phyloP scores from a whole-genome alignment of 441 rosid species.

The Flueggea neowawraea region DNA sequence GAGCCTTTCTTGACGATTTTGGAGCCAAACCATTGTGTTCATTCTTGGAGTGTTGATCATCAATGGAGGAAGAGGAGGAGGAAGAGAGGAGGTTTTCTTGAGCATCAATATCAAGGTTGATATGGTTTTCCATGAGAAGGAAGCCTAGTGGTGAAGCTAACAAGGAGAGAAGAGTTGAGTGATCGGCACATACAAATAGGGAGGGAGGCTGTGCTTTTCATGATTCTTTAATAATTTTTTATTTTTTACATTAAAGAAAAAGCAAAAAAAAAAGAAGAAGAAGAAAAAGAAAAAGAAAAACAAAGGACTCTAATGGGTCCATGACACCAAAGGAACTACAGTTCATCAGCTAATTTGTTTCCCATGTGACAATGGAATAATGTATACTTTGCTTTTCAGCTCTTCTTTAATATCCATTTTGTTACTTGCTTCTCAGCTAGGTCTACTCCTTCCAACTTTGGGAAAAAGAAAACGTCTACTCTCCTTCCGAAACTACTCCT shows the following conservation, averaged over 20 bases:
- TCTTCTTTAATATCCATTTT: not conserved
- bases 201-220: slow-evolving; percentile 23
- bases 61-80: slow-evolving; percentile 16
- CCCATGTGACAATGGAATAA: slow-evolving; percentile 26
- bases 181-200: slow-evolving; percentile 26
- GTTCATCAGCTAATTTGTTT: slow-evolving; percentile 26
- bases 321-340: slow-evolving; percentile 9
- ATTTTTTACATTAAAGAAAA: not conserved
- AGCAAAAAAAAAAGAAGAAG: not conserved
- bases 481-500: too few relatives aligned
- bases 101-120: slow-evolving; percentile 45
- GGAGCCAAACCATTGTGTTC: slow-evolving; percentile 14
- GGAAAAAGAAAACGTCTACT: too few relatives aligned
- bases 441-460: too few relatives aligned
- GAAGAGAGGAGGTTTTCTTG: slow-evolving; percentile 22
- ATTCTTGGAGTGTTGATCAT: slow-evolving; percentile 10
- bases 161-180: slow-evolving; percentile 22
- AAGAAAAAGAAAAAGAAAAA: slow-evolving; percentile 3
- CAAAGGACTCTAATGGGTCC: slow-evolving; percentile 26
- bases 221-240: slow-evolving; percentile 20
- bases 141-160: slow-evolving; percentile 13
- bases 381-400: slow-evolving; percentile 1
- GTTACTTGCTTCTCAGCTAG: not conserved
- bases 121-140: slow-evolving; percentile 30
- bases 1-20: slow-evolving; percentile 32